phyloP scores from a whole-genome alignment of 2,329 filamentous ascomycete genomes.

The Pyrenophora teres region DNA sequence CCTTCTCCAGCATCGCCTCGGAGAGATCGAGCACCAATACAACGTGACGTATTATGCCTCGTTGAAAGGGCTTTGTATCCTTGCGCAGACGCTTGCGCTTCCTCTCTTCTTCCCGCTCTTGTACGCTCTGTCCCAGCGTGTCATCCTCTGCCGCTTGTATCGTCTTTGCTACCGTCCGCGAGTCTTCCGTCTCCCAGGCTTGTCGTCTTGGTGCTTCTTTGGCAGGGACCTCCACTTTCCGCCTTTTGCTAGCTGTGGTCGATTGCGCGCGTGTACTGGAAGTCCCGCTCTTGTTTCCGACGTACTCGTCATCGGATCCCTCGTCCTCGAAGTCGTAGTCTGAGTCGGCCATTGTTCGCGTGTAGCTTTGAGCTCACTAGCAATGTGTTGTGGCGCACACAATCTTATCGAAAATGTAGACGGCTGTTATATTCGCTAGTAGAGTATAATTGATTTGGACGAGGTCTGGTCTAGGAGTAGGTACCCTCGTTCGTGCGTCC shows the following conservation, averaged over 20 bases:
- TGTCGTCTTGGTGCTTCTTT: constrained; percentile 47
- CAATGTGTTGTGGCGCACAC: background rate
- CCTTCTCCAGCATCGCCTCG: constrained; percentile 92
- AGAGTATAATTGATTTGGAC: background rate
- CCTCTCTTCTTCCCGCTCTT: constrained; percentile 76
- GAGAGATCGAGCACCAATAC: constrained; percentile 91
- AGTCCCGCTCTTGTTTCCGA: constrained; percentile 44
- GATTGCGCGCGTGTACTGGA: constrained; percentile 35
- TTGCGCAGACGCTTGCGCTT: constrained; percentile 80
- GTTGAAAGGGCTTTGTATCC: constrained; percentile 92
- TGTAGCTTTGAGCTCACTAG: background rate
- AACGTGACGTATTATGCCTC: constrained; percentile 96
- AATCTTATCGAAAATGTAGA: too few relatives aligned
- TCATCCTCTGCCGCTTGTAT: constrained; percentile 63
- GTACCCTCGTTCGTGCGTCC: background rate
- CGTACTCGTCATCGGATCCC: constrained; percentile 67
- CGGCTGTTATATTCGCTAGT: background rate
- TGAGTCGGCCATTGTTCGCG: constrained; percentile 68
- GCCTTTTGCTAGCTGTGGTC: constrained; percentile 26
- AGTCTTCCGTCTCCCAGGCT: constrained; percentile 54
- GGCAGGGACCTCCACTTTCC: constrained; percentile 21
- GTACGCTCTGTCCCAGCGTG: constrained; percentile 71
- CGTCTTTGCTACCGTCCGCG: constrained; percentile 66
- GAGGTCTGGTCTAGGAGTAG: background rate
- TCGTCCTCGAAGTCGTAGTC: constrained; percentile 72